Conservation (phyloP, 148 eudicot genomes). For the Vaccinium vitisidaea region DNA sequence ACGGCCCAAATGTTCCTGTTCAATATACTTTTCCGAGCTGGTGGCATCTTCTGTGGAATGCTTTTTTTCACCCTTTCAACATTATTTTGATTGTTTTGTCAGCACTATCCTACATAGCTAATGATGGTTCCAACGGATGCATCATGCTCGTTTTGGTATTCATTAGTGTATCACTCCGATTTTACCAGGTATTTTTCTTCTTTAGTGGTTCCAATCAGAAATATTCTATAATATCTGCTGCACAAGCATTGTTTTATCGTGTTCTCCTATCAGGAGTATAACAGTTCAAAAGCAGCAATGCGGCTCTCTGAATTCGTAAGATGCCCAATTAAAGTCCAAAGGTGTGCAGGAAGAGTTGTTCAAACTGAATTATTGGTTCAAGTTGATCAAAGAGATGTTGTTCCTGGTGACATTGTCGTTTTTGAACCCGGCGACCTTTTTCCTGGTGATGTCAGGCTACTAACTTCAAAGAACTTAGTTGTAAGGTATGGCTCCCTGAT, state of each 20-base stretch:
- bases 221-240: neutral
- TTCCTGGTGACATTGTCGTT: slow-evolving; percentile 46
- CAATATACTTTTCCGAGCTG: slow-evolving; percentile 45
- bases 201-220: neutral
- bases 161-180: slow-evolving; percentile 52
- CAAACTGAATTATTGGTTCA: slow-evolving; percentile 44
- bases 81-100: slow-evolving; percentile 47
- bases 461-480: slow-evolving; percentile 44
- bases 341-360: slow-evolving; percentile 49
- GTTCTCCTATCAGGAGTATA: slow-evolving; percentile 35
- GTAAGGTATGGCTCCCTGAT: slow-evolving; percentile 37
- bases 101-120: slow-evolving; percentile 39
- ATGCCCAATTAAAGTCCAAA: slow-evolving; percentile 50
- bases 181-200: slow-evolving; percentile 37
- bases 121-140: slow-evolving; percentile 42
- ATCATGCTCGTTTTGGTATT: slow-evolving; percentile 50
- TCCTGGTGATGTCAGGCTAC: slow-evolving; percentile 51
- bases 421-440: slow-evolving; percentile 55
- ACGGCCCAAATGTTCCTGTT: slow-evolving; percentile 48
- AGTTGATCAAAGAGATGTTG: slow-evolving; percentile 51
- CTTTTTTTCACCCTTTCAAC: slow-evolving; percentile 58
- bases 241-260: slow-evolving; percentile 3
- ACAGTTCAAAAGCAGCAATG: slow-evolving; percentile 55
- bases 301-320: slow-evolving; percentile 45
- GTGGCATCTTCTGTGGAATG: slow-evolving; percentile 54